Evolutionary conservation across 495 filamentous ascomycete species (phyloP), one percentile per base, ranked within the genome.

Genomic region (Hypoxylon lenormandii): DNA sequence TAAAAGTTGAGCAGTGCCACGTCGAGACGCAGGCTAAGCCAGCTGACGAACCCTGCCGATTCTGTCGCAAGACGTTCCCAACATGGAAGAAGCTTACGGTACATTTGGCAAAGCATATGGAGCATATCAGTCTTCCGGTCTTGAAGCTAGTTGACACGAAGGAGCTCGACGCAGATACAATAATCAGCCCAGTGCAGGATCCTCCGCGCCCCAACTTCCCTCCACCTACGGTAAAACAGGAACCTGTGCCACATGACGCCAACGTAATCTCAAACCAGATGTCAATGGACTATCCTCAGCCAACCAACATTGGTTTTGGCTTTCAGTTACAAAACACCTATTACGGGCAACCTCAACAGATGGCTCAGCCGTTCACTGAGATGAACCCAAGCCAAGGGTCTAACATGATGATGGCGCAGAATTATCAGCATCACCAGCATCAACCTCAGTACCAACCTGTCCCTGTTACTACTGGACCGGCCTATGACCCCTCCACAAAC

Each of bases 31-130:
- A 70, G 4, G 87, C 83, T 51, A 82, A 81, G 49, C 90, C 94
- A 1, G 80, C 85, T 50, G 84, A 91, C n/a, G 94, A 98, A 76
- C 87, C 90, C 19, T 98, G 94, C 80, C 88, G 91, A 58, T 98
- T 98, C 81, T 98, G 94, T 69, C 90, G 90, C 52, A 91, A 91
- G 75, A 80, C 86, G 30, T 94, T 91, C 80, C 87, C 83, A 60
- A 92, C 86, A 49, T 97, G 93, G 94, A 97, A 96, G 83, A 96
- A 97, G 82, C 82, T 97, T 55, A 96, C 92, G 2, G 92, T 93
- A 26, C 94, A 97, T 81, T 81, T 97, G 65, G 94, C 93, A n/a
- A 93, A 93, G 70, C 94, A 98, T 80, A 96, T 98, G 93, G 94
- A 97, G 74, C 88, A 91, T 62, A 91, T 98, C 74, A 92, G 91